Conservation (phyloP, 345 rosid species). For the Corchorus capsularis region DNA sequence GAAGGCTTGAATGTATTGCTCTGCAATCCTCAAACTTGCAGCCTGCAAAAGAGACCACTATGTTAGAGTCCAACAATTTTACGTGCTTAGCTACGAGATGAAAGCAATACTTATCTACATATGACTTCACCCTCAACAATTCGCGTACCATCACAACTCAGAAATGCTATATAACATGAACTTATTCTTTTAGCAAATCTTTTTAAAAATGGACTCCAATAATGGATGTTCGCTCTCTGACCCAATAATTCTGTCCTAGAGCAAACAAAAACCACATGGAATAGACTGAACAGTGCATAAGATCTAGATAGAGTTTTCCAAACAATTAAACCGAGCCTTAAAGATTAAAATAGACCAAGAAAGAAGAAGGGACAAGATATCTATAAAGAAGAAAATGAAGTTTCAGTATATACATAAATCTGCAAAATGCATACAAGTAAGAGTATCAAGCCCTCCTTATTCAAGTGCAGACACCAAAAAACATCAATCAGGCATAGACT, state of each 20-base stretch:
- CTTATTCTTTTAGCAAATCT: not conserved
- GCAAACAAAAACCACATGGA: not conserved
- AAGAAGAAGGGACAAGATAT: not conserved
- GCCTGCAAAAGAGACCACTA: slow-evolving; percentile 55
- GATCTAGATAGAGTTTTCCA: not conserved
- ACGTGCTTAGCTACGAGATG: slow-evolving; percentile 14
- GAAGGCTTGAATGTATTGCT: slow-evolving; percentile 80
- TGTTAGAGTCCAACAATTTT: not conserved
- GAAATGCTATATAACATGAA: slow-evolving; percentile 8
- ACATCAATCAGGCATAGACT: not conserved
- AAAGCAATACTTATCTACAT: not conserved
- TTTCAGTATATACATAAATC: not conserved
- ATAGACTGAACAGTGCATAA: not conserved
- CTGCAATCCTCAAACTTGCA: slow-evolving; percentile 83
- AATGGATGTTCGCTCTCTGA: not conserved
- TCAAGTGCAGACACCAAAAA: not conserved
- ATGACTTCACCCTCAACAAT: not conserved
- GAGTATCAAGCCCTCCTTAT: slow-evolving; percentile 20
- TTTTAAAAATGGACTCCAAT: not conserved
- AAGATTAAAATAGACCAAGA: slow-evolving; percentile 1
- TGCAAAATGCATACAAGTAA: slow-evolving; percentile 12
- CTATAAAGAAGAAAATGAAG: not conserved
- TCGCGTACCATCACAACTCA: not conserved
- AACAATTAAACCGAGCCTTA: not conserved
- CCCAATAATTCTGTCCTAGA: not conserved